Evolutionary conservation across 1,284 basidiomycete species (phyloP), one percentile per base, ranked within the genome.

Genomic region (Coniferiporia sulphurascens): DNA sequence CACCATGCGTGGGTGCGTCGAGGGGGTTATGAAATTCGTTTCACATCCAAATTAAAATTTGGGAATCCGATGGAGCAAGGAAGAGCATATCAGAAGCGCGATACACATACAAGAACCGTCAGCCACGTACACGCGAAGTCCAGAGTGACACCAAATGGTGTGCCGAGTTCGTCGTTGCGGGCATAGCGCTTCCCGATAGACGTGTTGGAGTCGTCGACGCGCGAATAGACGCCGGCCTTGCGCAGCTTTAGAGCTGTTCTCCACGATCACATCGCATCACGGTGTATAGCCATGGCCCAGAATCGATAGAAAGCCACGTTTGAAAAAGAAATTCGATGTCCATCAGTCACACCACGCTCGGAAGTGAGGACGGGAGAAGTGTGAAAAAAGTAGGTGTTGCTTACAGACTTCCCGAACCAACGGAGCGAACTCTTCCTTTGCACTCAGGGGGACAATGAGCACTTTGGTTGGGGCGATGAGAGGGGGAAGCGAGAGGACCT

Each of bases 111-210:
- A 21, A 3, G 32, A 55, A 36, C 8, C 58, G 66, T 55, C 62
- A 41, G 70, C 52, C 34, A 86, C 90, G 74, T 73, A 93, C 94
- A 95, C 27, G 95, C 96, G 79, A 99, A 99, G 76, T 99, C 96
- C 63, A 99, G 82, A 4, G 97, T 99, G 66, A 95, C 82, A 56
- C 96, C 96, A 71, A 91, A 99, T 2, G 96, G 96, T 41, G 96
- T 99, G 66, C 96, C 96, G 48, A 99, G 84, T 77, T 99, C 97
- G 76, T 99, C 96, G 76, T 98, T 99, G 64, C 97, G 86, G 35
- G 97, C 86, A 74, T 99, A 99, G 43, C 97, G 92, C 78, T 93
- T 94, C 55, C 96, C 97, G 70, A 99, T 98, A 4, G 93, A 91
- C 45, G 91, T 89, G 69, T 89, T 92, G 36, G 94, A 98, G 74